These are phyloP conservation scores for Aspergillus spinulosporus DNA, from an alignment of 2,329 filamentous ascomycete species.

Conservation along the genomic window DNA sequence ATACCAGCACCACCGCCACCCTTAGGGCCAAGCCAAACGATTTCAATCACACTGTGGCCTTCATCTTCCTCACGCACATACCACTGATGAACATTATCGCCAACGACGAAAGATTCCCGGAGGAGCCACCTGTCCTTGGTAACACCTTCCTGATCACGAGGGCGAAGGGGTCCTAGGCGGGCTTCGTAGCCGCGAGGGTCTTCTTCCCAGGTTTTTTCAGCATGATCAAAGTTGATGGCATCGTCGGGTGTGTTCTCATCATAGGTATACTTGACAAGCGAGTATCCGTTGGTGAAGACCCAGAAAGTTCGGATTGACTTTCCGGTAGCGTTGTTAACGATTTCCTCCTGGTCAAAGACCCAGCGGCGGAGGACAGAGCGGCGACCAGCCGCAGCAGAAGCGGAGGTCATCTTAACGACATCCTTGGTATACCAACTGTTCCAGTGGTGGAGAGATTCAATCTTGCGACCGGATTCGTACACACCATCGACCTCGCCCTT, in stretches of 20 bases:
- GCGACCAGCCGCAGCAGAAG: constrained; percentile 42
- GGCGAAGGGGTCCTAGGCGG: constrained; percentile 42
- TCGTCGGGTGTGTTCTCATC: constrained; percentile 37
- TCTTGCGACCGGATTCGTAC: constrained; percentile 45
- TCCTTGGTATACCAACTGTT: constrained; percentile 48
- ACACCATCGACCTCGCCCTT: constrained; percentile 44
- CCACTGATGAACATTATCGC: constrained; percentile 46
- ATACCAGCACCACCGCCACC: constrained; percentile 40
- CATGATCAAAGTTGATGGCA: constrained; percentile 45
- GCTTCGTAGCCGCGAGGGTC: constrained; percentile 43
- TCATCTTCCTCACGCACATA: constrained; percentile 44
- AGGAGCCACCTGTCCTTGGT: constrained; percentile 46
- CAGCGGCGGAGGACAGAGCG: constrained; percentile 46
- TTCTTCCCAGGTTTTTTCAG: constrained; percentile 48
- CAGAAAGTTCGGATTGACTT: constrained; percentile 41
- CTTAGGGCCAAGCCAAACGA: constrained; percentile 46
- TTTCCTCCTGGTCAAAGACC: constrained; percentile 45
- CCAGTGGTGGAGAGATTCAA: constrained; percentile 49
- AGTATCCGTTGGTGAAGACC: constrained; percentile 48
- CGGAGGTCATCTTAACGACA: constrained; percentile 47
- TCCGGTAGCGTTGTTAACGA: constrained; percentile 37
- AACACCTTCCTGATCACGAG: constrained; percentile 41
- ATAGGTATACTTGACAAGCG: constrained; percentile 45
- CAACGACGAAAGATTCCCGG: constrained; percentile 40
- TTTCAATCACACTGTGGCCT: constrained; percentile 45